phyloP scores from a whole-genome alignment of 2,329 filamentous ascomycete species.

The Tolypocladium pustulatum region DNA sequence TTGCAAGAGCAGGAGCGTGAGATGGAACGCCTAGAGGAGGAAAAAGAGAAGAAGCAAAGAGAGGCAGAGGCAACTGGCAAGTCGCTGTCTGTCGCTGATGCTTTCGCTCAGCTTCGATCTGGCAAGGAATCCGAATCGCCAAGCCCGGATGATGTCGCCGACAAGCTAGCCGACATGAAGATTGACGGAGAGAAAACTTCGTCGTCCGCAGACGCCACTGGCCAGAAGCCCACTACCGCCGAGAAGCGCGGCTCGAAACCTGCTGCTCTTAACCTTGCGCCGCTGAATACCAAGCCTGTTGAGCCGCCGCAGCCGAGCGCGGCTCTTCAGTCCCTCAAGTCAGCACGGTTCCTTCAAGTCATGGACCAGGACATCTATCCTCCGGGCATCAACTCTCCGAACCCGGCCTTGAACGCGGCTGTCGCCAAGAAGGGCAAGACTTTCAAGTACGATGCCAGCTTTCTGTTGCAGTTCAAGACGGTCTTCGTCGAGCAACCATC shows the following conservation, averaged over 20 bases:
- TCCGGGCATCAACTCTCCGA: conserved; percentile 73
- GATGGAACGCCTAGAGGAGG: conserved; percentile 64
- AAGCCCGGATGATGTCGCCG: conserved; percentile 27
- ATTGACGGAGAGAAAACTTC: conserved; percentile 31
- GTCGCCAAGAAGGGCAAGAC: conserved; percentile 69
- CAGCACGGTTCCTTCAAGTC: conserved; percentile 76
- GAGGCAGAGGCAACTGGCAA: conserved; percentile 39
- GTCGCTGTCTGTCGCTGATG: conserved; percentile 39
- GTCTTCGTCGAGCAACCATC: conserved; percentile 97
- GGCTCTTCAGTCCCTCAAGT: conserved; percentile 85
- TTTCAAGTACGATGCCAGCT: conserved; percentile 92
- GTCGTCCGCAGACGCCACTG: conserved; percentile 31
- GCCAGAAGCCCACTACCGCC: conserved; percentile 38
- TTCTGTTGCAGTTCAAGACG: conserved; percentile 90
- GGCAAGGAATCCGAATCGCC: conserved; percentile 28
- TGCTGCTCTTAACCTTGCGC: conserved; percentile 74
- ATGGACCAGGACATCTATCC: conserved; percentile 76
- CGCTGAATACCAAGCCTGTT: conserved; percentile 70
- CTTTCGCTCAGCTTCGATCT: conserved; percentile 28
- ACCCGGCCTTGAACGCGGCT: conserved; percentile 77
- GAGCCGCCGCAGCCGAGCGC: conserved; percentile 90
- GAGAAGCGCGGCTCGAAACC: conserved; percentile 66
- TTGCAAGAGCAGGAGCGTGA: conserved; percentile 63
- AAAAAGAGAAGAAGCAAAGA: conserved; percentile 47
- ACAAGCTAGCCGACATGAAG: conserved; percentile 42